phyloP scores from a whole-genome alignment of 1,284 basidiomycete genomes.

The Sporisorium scitamineum region DNA sequence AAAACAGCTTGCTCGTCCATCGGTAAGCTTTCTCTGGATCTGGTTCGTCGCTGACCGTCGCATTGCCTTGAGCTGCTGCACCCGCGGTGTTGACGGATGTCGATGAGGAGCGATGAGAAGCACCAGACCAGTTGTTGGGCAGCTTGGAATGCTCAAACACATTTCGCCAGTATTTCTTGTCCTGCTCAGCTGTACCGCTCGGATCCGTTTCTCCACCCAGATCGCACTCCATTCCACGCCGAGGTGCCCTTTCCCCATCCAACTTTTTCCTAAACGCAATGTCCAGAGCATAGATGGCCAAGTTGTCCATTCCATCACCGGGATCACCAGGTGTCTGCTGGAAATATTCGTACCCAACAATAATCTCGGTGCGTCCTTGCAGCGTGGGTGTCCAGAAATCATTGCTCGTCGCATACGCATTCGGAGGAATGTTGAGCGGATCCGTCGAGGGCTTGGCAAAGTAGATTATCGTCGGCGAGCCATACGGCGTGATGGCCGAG shows the following conservation, averaged over 20 bases:
- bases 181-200: slow-evolving; percentile 14
- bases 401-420: slow-evolving; percentile 48
- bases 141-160: slow-evolving; percentile 61
- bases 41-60: background rate
- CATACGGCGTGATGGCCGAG: slow-evolving; percentile 47
- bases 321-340: slow-evolving; percentile 56
- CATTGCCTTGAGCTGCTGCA: background rate
- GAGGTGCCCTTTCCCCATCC: slow-evolving; percentile 27
- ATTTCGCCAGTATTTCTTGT: slow-evolving; percentile 28
- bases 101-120: background rate
- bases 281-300: slow-evolving; percentile 56
- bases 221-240: slow-evolving; percentile 44
- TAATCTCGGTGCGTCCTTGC: slow-evolving; percentile 48
- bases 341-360: slow-evolving; percentile 56
- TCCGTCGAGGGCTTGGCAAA: slow-evolving; percentile 48
- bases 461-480: slow-evolving; percentile 51
- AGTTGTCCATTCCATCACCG: slow-evolving; percentile 59
- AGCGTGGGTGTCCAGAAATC: slow-evolving; percentile 53
- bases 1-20: slow-evolving; percentile 47
- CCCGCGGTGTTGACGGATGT: background rate
- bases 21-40: slow-evolving; percentile 10
- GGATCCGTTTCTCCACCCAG: slow-evolving; percentile 43
- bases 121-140: slow-evolving; percentile 36
- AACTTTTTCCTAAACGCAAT: slow-evolving; percentile 42
- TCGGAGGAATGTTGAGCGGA: slow-evolving; percentile 40